phyloP scores from a whole-genome alignment of 768 basidiomycete genomes.

The Termitomyces titanicus region DNA sequence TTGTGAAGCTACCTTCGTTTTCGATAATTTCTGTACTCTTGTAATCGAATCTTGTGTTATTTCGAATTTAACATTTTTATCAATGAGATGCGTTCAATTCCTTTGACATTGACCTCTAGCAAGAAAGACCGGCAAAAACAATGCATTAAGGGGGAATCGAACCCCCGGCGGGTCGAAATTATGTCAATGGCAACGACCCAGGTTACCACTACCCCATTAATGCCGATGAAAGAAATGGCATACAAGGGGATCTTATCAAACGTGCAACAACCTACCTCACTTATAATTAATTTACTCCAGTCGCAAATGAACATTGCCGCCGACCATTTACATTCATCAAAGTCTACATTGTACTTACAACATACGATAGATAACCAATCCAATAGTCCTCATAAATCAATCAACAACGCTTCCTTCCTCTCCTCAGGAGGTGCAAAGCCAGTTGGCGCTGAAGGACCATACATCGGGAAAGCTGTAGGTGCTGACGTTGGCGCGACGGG shows the following conservation, averaged over 20 bases:
- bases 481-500: slow-evolving; percentile 59
- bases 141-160: slow-evolving; percentile 86
- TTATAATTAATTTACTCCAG: too few species aligned
- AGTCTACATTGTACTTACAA: not conserved
- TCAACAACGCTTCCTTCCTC: slow-evolving; percentile 60
- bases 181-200: not conserved
- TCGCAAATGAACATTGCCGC: too few species aligned
- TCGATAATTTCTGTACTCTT: slow-evolving; percentile 8
- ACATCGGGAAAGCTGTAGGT: slow-evolving; percentile 52
- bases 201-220: not conserved
- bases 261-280: too few species aligned
- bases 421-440: slow-evolving; percentile 56
- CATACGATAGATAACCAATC: not conserved
- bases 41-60: not conserved
- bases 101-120: too few species aligned
- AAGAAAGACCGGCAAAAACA: too few species aligned
- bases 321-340: not conserved
- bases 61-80: not conserved
- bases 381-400: slow-evolving; percentile 39
- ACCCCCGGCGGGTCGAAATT: slow-evolving; percentile 83
- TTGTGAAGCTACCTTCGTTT: not conserved
- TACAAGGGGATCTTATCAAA: too few species aligned
- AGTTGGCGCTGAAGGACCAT: slow-evolving; percentile 44
- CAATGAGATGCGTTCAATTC: too few species aligned
- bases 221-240: too few species aligned